phyloP scores from a whole-genome alignment of 2,329 filamentous ascomycete genomes.

The Talaromyces pinophilus region DNA sequence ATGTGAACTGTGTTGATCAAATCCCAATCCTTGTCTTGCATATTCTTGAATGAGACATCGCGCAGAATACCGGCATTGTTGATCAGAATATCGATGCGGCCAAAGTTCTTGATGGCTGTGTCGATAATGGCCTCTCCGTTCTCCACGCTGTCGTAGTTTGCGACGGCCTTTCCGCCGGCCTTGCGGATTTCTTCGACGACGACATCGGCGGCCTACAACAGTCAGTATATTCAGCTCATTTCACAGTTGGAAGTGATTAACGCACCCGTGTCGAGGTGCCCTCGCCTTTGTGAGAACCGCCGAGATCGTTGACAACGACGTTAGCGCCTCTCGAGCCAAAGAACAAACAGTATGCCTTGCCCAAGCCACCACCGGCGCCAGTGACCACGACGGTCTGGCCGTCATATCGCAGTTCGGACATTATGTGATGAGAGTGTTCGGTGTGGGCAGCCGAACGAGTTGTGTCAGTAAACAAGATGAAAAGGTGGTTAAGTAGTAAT shows the following conservation, averaged over 20 bases:
- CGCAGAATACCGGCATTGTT: conserved; percentile 97
- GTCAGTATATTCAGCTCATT: background rate
- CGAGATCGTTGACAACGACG: conserved; percentile 95
- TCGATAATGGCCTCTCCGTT: conserved; percentile 92
- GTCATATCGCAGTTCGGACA: conserved; percentile 80
- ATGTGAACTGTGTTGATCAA: conserved; percentile 91
- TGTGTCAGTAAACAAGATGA: background rate
- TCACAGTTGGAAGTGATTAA: background rate
- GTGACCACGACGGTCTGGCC: conserved; percentile 88
- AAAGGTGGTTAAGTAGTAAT: background rate
- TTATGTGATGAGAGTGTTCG: conserved; percentile 32
- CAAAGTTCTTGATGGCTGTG: conserved; percentile 52
- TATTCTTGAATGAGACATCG: conserved; percentile 97
- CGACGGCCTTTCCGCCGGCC: conserved; percentile 90
- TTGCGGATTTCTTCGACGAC: conserved; percentile 61
- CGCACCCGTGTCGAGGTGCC: conserved; percentile 80
- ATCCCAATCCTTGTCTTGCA: conserved; percentile 97
- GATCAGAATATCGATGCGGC: conserved; percentile 86
- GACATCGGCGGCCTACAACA: conserved; percentile 61
- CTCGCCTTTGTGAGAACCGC: conserved; percentile 90
- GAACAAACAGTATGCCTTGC: conserved; percentile 81
- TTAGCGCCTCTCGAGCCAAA: conserved; percentile 89
- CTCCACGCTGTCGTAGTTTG: conserved; percentile 87
- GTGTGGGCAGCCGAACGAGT: background rate
- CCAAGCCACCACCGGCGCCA: conserved; percentile 78